Evolutionary conservation across 306 rosid species (phyloP), one percentile per base, ranked within the genome.

Genomic region (Pachyrhizus erosus): DNA sequence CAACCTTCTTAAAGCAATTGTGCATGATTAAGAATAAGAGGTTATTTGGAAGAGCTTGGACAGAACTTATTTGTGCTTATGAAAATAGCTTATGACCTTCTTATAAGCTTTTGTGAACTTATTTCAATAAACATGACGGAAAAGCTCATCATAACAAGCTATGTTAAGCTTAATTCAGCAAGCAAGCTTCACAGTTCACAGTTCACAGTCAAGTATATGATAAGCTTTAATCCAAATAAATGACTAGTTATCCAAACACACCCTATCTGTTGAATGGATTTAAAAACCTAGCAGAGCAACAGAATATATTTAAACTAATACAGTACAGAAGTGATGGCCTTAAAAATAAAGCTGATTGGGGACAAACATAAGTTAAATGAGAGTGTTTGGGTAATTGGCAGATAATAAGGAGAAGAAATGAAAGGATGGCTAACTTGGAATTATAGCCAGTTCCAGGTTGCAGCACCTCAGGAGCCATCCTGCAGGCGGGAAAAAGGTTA

Each of bases 391-490:
- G n/a, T 48, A 48, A 48, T 14, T 17, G 54, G 54, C 20, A 15
- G 54, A 48, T 14, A 46, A 46, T 46, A 20, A 1, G 4, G 27
- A 14, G 5, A 61, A 2, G 6, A 65, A 31, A n/a, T n/a, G n/a
- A n/a, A n/a, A n/a, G 14, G 5, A 1, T 61, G 55, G 89, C 98
- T 92, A 82, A 94, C 98, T 93, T 96, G 87, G 87, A 96, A 92
- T 96, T 92, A 78, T 96, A 96, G 61, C 99, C 99, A 31, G 84
- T 92, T 87, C 98, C 98, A 33, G 98, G 99, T 82, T 96, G 99
- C 90, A 96, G 86, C 49, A 96, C 97, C 90, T 96, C 99, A 12
- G 99, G 99, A 54, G 99, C 99, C 99, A 96, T 96, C 99, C 99
- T 93, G 84, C 64, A n/a, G 58, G 11, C 64, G 7, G 23, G 11